Evolutionary conservation across 1,284 basidiomycete species (phyloP).

Genomic region (Naganishia sp.): DNA sequence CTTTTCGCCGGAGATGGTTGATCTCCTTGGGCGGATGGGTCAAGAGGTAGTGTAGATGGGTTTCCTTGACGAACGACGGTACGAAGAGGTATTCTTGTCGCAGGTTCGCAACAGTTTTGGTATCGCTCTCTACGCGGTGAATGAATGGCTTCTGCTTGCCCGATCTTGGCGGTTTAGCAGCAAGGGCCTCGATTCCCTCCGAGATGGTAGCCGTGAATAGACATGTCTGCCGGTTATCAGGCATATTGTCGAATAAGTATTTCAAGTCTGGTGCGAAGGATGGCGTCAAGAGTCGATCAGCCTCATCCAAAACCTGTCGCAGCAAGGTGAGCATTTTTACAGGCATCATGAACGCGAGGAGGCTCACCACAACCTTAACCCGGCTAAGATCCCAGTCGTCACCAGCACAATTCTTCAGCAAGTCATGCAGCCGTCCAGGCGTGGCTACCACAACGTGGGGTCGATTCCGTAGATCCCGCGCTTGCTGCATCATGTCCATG

Average conservation of each 20-base stretch:
- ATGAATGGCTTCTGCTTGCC: constrained; percentile 88
- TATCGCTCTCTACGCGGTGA: constrained; percentile 72
- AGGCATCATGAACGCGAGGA: not conserved
- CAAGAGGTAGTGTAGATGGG: constrained; percentile 87
- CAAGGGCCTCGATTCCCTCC: constrained; percentile 78
- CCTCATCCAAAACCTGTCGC: constrained; percentile 85
- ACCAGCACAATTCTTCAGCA: constrained; percentile 70
- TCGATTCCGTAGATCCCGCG: constrained; percentile 76
- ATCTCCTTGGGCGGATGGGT: constrained; percentile 82
- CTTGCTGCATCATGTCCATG: constrained; percentile 97
- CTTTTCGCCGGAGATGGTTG: constrained; percentile 57
- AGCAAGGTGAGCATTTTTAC: not conserved
- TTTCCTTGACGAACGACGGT: constrained; percentile 91
- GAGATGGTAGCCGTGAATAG: constrained; percentile 96
- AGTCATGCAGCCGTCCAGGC: constrained; percentile 91
- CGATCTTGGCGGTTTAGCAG: constrained; percentile 68
- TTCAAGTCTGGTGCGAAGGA: constrained; percentile 87
- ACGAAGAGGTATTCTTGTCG: constrained; percentile 90
- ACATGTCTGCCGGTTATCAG: constrained; percentile 86
- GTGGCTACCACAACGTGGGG: constrained; percentile 96
- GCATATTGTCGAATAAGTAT: constrained; percentile 75
- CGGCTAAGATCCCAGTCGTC: constrained; percentile 82
- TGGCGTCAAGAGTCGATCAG: constrained; percentile 85
- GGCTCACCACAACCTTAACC: constrained; percentile 77
- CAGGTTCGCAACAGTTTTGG: constrained; percentile 80